These are phyloP conservation scores for Conringia planisiliqua DNA, from an alignment of 345 rosid species.

Conservation along the genomic window DNA sequence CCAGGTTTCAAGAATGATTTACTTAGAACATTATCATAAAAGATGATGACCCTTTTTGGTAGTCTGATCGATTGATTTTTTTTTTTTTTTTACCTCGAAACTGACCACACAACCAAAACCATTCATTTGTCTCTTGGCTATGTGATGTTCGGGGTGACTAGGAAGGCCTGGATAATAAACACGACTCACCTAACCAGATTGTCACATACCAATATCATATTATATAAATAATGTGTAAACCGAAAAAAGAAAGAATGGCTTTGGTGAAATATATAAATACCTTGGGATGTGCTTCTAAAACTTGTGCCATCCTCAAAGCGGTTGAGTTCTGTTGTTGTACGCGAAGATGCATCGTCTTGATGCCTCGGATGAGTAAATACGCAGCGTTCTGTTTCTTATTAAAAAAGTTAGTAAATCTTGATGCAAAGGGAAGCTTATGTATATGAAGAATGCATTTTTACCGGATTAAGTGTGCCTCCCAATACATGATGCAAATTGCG, in stretches of 20 bases:
- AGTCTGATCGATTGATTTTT: too few relatives aligned
- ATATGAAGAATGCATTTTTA: too few relatives aligned
- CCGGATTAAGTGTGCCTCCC: slow-evolving; percentile 81
- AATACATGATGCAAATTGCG: slow-evolving; percentile 73
- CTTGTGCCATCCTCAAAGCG: slow-evolving; percentile 75
- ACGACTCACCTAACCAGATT: not conserved
- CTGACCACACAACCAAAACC: slow-evolving; percentile 89
- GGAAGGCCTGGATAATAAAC: slow-evolving; percentile 84
- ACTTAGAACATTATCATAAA: too few relatives aligned
- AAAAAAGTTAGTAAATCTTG: too few relatives aligned
- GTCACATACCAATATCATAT: too few relatives aligned
- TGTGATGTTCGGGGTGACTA: slow-evolving; percentile 80
- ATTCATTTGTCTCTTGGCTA: slow-evolving; percentile 86
- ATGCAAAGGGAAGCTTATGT: too few relatives aligned
- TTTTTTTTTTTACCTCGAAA: slow-evolving; percentile 46
- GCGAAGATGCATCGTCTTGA: slow-evolving; percentile 97
- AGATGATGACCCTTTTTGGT: too few relatives aligned
- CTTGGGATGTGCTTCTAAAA: slow-evolving; percentile 92
- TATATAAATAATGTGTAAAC: not conserved
- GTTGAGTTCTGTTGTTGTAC: slow-evolving; percentile 83
- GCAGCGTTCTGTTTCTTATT: slow-evolving; percentile 88
- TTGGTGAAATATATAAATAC: slow-evolving; percentile 22
- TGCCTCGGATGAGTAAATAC: slow-evolving; percentile 83
- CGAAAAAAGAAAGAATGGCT: not conserved
- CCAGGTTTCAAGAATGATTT: too few relatives aligned